A percentile compares a stretch with the other conserved stretches of the same genome.
phyloP scores from a whole-genome alignment of 768 basidiomycete genomes.

The Phanerochaete carnosa region DNA sequence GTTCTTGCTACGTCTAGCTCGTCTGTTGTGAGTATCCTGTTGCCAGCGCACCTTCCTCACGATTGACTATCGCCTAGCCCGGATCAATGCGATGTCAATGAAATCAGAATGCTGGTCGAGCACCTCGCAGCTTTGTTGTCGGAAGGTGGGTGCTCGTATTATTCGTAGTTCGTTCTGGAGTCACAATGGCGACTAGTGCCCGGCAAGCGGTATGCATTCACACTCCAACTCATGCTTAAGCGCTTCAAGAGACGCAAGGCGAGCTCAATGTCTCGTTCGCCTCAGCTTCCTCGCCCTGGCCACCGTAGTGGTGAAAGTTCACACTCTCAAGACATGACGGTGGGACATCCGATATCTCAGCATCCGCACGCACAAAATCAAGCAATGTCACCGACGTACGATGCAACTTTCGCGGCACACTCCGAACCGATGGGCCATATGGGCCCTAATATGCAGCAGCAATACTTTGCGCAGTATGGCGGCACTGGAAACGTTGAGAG shows the following conservation, averaged over 20 bases:
- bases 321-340: constrained; percentile 31
- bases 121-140: constrained; percentile 72
- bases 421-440: constrained; percentile 31
- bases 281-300: constrained; percentile 47
- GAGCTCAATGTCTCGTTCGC: constrained; percentile 57
- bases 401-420: constrained; percentile 33
- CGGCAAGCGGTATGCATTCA: constrained; percentile 89
- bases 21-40: constrained; percentile 67
- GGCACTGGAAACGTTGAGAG: constrained; percentile 46
- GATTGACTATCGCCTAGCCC: constrained; percentile 48
- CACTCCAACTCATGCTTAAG: constrained; percentile 87
- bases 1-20: constrained; percentile 79
- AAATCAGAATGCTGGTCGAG: constrained; percentile 77
- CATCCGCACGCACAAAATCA: constrained; percentile 21
- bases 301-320: constrained; percentile 45
- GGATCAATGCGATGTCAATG: constrained; percentile 71
- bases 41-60: neutral
- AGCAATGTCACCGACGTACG: constrained; percentile 57
- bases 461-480: constrained; percentile 15
- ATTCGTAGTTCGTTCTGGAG: neutral
- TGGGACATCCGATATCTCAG: constrained; percentile 33
- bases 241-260: constrained; percentile 60
- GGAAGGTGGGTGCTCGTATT: constrained; percentile 50
- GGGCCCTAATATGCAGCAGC: constrained; percentile 27
- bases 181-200: constrained; percentile 53